Conservation (phyloP, 768 basidiomycete species). For the Lactarius pseudohatsudake region DNA sequence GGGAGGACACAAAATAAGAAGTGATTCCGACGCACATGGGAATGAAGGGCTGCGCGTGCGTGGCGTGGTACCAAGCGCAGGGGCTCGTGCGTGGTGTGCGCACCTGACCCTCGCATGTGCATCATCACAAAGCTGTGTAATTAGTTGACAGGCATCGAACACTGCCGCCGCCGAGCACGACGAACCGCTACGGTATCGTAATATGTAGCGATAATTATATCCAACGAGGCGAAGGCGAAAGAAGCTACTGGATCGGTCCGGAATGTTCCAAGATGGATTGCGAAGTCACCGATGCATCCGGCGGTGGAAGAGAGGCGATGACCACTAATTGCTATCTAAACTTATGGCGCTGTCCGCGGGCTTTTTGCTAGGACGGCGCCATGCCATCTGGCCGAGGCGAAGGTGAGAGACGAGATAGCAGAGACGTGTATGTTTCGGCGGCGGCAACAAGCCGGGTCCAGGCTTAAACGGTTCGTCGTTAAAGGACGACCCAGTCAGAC, state of each 20-base stretch:
- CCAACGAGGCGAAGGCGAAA: not conserved
- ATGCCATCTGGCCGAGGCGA: not conserved
- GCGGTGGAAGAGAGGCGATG: not conserved
- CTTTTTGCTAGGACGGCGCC: not conserved
- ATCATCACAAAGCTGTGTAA: constrained; percentile 1
- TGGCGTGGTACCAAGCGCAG: not conserved
- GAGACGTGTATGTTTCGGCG: not conserved
- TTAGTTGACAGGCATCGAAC: not conserved
- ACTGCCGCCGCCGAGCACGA: not conserved
- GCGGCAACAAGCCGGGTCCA: not conserved
- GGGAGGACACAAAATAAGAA: not conserved
- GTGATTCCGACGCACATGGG: constrained; percentile 17
- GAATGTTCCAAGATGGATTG: not conserved
- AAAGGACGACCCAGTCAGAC: not conserved
- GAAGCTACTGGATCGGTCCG: not conserved
- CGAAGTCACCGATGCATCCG: not conserved
- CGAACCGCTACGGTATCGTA: not conserved
- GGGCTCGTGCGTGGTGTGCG: not conserved
- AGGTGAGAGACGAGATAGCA: not conserved
- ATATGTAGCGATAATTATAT: not conserved
- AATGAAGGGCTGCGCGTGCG: not conserved
- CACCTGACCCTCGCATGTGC: constrained; percentile 18
- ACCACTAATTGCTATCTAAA: not conserved
- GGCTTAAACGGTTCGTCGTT: not conserved
- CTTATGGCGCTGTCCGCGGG: not conserved